These are phyloP conservation scores for Solanum hybrid DNA, from an alignment of 305 asterid genomes.

Conservation along the genomic window DNA sequence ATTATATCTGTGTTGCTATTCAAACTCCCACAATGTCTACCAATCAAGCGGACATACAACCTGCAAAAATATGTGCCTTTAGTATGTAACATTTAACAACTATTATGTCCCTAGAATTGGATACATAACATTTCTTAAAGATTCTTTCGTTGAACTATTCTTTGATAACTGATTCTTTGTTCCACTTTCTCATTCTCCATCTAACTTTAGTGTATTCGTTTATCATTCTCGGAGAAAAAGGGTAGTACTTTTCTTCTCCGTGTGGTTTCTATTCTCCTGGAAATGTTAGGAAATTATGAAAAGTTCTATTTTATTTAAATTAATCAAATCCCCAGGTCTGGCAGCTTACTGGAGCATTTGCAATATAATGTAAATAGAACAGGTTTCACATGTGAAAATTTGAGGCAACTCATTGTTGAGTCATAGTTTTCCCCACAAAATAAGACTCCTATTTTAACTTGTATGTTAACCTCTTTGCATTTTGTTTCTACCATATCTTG, in stretches of 20 bases:
- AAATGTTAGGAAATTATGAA: neutral
- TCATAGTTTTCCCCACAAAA: neutral
- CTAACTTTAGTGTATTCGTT: neutral
- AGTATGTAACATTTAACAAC: neutral
- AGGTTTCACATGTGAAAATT: neutral
- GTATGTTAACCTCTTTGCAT: neutral
- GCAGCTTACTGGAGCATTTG: neutral
- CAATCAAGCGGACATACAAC: neutral
- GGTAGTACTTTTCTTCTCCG: neutral
- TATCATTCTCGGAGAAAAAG: neutral
- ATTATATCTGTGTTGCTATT: neutral
- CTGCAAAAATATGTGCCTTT: neutral
- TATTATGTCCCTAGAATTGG: neutral
- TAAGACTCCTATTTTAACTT: neutral
- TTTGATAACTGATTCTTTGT: neutral
- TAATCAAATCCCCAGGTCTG: neutral
- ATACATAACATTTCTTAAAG: neutral
- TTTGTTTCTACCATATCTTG: neutral
- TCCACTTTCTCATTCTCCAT: neutral
- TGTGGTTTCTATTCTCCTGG: neutral
- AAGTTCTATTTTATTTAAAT: neutral
- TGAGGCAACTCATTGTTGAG: conserved; percentile 3
- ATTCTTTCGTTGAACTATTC: neutral
- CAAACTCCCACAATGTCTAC: neutral
- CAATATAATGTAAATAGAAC: neutral